Base-by-base conservation (phyloP, 2,329 filamentous ascomycete species). In the Fusarium hainanense region DNA sequence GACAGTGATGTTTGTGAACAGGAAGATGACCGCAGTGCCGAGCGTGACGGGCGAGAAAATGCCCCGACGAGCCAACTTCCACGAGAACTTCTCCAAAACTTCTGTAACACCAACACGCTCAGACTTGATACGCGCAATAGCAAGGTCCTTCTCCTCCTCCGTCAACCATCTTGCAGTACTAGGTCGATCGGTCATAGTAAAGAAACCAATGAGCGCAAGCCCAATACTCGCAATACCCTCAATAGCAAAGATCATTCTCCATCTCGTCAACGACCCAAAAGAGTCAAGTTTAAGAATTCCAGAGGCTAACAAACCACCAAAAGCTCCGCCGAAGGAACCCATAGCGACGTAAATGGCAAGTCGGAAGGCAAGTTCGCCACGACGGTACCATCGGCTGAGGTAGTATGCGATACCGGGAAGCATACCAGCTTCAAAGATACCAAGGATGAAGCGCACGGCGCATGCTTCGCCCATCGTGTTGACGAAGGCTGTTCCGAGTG, bases 331-430 rank as follows among this genome's bases (percentile, higher is more conserved):
- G 4, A 65, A 65, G 0, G 62, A 65, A 9, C 62, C 62, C 62
- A 65, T 65, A 10, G 62, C 62, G 12, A 65, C 60, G 4, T 65
- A 65, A 30, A 65, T 65, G 7, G 62, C 40, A 0, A 65, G 34
- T 2, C 62, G 61, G 6, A 65, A 65, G 1, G 40, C 62, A 7
- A 65, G 62, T 25, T 65, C 62, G 2, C 46, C 46, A 20, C 88
- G 81, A 11, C 87, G 80, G 66, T 91, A 92, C 88, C 88, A 90
- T 41, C 88, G 79, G 0, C 83, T 86, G 25, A 90, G 76, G 64
- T 90, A 91, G 74, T 90, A 91, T 0, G 88, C 88, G 20, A 90
- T 89, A 0, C 89, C 88, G 0, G 89, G 89, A 25, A 90, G 69
- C 83, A 90, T 87, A 6, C 88, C 89, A 1, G 89, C 88, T 73